Evolutionary conservation across 768 basidiomycete genomes (phyloP).

Genomic region (Atractiella rhizophila): DNA sequence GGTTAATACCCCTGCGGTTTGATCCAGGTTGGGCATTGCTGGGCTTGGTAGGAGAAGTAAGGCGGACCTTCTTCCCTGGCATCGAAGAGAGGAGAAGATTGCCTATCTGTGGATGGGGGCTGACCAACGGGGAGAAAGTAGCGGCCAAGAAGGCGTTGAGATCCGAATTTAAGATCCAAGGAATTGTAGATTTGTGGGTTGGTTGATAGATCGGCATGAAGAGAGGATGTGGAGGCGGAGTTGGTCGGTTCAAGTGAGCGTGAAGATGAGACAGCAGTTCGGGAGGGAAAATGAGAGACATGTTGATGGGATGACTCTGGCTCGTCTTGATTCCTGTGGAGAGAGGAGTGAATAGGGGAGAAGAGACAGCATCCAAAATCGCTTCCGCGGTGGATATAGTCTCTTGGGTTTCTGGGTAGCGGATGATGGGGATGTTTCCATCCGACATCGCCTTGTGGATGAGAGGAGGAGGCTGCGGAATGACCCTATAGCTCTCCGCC

Average conservation of each 20-base stretch:
- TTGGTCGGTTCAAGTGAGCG: no score
- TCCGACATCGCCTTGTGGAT: no score
- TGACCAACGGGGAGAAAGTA: slow-evolving; percentile 3
- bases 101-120: slow-evolving; percentile 28
- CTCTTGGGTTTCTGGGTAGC: no score
- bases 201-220: not conserved
- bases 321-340: slow-evolving; percentile 9
- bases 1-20: slow-evolving; percentile 52
- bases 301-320: slow-evolving; percentile 8
- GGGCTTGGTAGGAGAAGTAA: slow-evolving; percentile 11
- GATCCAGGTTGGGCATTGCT: slow-evolving; percentile 48
- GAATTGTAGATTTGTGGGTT: not conserved
- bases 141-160: not conserved
- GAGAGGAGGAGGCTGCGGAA: no score
- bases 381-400: no score
- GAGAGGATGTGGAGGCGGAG: no score
- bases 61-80: slow-evolving; percentile 64
- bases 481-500: no score
- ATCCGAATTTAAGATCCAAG: not conserved
- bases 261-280: slow-evolving; percentile 6
- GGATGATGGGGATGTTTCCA: no score
- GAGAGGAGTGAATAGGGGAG: no score
- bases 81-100: slow-evolving; percentile 74
- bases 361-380: no score
- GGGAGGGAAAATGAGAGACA: slow-evolving; percentile 3